These are phyloP conservation scores for Antarctomyces pellizariae DNA, from an alignment of 495 filamentous ascomycete genomes.

Conservation along the genomic window DNA sequence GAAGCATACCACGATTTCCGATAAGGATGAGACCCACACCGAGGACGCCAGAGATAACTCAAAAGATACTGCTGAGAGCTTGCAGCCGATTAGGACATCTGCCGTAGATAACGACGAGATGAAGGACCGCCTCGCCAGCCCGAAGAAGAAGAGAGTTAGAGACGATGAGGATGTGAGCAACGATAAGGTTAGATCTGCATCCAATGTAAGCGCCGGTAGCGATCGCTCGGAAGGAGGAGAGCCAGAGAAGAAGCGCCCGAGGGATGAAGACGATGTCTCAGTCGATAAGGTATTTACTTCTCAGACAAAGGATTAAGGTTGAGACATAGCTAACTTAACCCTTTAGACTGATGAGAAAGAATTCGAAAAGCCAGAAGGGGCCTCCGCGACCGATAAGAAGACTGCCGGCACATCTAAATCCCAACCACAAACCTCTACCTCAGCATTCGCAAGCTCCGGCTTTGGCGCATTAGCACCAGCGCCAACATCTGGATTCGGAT, in stretches of 20 bases:
- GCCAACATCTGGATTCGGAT: slow-evolving; percentile 24
- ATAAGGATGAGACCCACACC: slow-evolving; percentile 14
- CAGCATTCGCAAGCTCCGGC: slow-evolving; percentile 24
- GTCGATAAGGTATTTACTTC: no score
- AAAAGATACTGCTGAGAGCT: slow-evolving; percentile 5
- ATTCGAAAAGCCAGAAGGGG: no score
- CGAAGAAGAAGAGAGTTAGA: slow-evolving; percentile 33
- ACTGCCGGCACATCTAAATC: no score
- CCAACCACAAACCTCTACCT: slow-evolving; percentile 17
- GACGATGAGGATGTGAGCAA: slow-evolving; percentile 18
- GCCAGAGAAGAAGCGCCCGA: slow-evolving; percentile 31
- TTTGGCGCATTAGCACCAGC: slow-evolving; percentile 27
- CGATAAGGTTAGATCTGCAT: slow-evolving; percentile 14
- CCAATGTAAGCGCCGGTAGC: slow-evolving; percentile 14
- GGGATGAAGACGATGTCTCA: slow-evolving; percentile 22
- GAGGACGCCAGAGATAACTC: slow-evolving; percentile 7
- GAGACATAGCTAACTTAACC: no score
- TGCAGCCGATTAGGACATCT: slow-evolving; percentile 9
- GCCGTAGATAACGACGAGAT: slow-evolving; percentile 15
- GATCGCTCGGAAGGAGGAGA: slow-evolving; percentile 22
- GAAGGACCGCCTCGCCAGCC: slow-evolving; percentile 23
- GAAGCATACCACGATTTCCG: slow-evolving; percentile 28
- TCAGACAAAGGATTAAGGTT: no score
- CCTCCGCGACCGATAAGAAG: no score
- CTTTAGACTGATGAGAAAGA: no score